These are phyloP conservation scores for Botrytis sinoallii DNA, from an alignment of 2,329 filamentous ascomycete genomes.

Conservation along the genomic window DNA sequence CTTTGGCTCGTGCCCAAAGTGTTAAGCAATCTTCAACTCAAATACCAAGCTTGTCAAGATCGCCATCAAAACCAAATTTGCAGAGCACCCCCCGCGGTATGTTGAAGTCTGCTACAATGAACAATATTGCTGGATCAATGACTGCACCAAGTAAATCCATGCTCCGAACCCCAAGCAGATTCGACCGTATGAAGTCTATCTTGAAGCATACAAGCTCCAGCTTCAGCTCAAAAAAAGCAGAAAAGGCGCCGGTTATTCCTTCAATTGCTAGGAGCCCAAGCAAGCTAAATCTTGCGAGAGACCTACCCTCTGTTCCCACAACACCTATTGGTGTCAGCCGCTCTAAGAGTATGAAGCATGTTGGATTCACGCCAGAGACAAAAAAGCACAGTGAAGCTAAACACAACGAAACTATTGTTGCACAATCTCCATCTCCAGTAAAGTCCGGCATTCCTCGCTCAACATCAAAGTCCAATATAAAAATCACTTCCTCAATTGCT, in stretches of 20 bases:
- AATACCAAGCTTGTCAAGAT: constrained; percentile 48
- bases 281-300: constrained; percentile 54
- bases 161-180: constrained; percentile 31
- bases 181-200: constrained; percentile 57
- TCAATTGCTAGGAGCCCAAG: constrained; percentile 39
- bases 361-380: constrained; percentile 74
- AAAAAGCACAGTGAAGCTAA: constrained; percentile 47
- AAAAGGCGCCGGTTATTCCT: constrained; percentile 28
- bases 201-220: constrained; percentile 41
- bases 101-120: constrained; percentile 53
- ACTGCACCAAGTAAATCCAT: constrained; percentile 32
- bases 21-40: constrained; percentile 52
- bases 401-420: constrained; percentile 39
- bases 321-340: constrained; percentile 50
- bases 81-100: constrained; percentile 46
- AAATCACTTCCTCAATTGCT: constrained; percentile 1
- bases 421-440: constrained; percentile 55
- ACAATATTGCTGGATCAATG: constrained; percentile 39
- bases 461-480: constrained; percentile 39
- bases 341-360: constrained; percentile 65
- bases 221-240: constrained; percentile 28
- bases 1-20: constrained; percentile 59
- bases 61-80: constrained; percentile 50
- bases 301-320: constrained; percentile 52
- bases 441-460: constrained; percentile 49